Evolutionary conservation across 768 basidiomycete species (phyloP), one percentile per base, ranked within the genome.

Genomic region (Artomyces pyxidatus): DNA sequence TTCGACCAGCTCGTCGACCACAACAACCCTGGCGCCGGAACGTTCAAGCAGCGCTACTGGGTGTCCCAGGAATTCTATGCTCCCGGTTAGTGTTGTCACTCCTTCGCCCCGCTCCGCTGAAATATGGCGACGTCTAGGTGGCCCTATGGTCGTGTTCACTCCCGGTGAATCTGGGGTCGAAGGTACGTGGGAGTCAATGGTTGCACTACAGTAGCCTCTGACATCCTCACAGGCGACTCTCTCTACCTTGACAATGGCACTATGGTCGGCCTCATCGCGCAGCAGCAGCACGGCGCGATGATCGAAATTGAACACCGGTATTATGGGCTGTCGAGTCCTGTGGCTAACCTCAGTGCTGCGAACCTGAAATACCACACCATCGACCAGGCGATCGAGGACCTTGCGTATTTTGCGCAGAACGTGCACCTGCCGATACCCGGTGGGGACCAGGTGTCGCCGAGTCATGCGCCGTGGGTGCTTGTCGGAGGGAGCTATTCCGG

Each of bases 41-140:
- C 83, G 17, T 88, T 88, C 65, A 70, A 78, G 59, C 85, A 87
- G 63, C 75, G 85, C 29, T 87, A 73, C 63, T 86, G 83, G 83
- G 71, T 77, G 51, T 77, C 78, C 28, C 81, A 70, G 62, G 79
- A 85, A 60, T 83, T 71, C 56, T 85, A 85, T 54, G 69, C 81
- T 61, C 23, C 46, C 5, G 64, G 64, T 65, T 22, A n/a, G 58
- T 50, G n/a, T n/a, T n/a, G n/a, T n/a, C n/a, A n/a, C n/a, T n/a
- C n/a, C n/a, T n/a, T n/a, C n/a, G n/a, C n/a, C n/a, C n/a, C n/a
- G n/a, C n/a, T n/a, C n/a, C 1, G 21, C 7, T 40, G 35, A n/a
- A 16, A 21, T 19, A 8, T n/a, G 17, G 12, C 10, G 11, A 11
- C 23, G 4, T 10, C 2, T 40, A 21, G 59, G 65, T 68, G 81